Evolutionary conservation across 139 green algal genomes (phyloP).

Genomic region (Coelastrella sp.): DNA sequence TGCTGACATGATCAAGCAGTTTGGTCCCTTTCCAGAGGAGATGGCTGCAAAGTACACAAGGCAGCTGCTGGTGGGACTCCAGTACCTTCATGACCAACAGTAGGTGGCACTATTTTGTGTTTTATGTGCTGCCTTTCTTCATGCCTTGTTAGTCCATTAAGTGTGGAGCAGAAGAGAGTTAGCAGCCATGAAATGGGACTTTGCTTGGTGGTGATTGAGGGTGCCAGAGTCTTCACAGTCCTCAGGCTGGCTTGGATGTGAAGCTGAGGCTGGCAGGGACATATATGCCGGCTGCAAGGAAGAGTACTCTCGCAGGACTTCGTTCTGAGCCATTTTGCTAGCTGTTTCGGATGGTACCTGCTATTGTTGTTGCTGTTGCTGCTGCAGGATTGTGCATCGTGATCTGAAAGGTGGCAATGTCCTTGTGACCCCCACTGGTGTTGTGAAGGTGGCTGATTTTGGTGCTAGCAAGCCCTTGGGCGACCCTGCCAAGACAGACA

Average conservation of each 20-base stretch:
- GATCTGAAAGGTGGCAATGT: conserved; percentile 98
- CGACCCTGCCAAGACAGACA: conserved; percentile 33
- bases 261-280: too few species aligned
- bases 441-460: conserved; percentile 98
- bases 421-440: conserved; percentile 88
- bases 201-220: too few species aligned
- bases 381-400: conserved; percentile 79
- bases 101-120: not conserved
- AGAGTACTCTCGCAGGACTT: too few species aligned
- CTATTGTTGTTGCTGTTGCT: not conserved
- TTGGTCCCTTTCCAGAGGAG: conserved; percentile 72
- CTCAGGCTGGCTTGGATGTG: too few species aligned
- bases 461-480: conserved; percentile 68
- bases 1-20: conserved; percentile 85
- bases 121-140: not conserved
- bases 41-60: conserved; percentile 80
- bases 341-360: not conserved
- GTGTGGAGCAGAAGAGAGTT: too few species aligned
- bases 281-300: too few species aligned
- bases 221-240: too few species aligned
- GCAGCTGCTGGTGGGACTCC: conserved; percentile 87
- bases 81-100: conserved; percentile 88
- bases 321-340: too few species aligned
- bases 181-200: too few species aligned
- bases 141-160: not conserved